Conservation (phyloP, 129 eudicot species). For the Oenanthe sinensis region DNA sequence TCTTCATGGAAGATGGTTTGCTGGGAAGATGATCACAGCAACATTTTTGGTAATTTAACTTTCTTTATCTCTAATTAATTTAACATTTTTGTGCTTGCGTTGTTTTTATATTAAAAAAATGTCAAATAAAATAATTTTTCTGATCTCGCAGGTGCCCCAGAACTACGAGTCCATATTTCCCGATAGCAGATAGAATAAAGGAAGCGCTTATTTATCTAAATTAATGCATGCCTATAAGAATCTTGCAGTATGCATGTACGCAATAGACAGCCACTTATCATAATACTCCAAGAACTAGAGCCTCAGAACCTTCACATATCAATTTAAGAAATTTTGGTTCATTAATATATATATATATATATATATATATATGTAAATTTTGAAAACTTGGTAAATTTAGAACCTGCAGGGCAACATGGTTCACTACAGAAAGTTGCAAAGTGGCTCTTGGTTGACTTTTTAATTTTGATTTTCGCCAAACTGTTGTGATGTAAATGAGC, state of each 20-base stretch:
- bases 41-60: constrained; percentile 50
- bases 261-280: neutral
- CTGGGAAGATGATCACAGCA: constrained; percentile 89
- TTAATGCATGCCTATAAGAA: neutral
- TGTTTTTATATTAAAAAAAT: neutral
- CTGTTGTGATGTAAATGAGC: neutral
- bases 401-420: neutral
- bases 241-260: neutral
- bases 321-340: neutral
- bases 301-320: neutral
- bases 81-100: neutral
- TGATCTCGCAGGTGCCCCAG: constrained; percentile 38
- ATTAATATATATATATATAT: neutral
- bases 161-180: constrained; percentile 67
- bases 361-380: neutral
- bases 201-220: neutral
- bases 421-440: neutral
- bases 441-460: neutral
- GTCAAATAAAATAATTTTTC: neutral
- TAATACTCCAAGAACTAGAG: neutral
- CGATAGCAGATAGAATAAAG: constrained; percentile 33
- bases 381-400: neutral
- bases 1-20: constrained; percentile 93
- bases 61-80: neutral
- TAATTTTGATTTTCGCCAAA: neutral